Evolutionary conservation across 805 yeast genomes (phyloP), one percentile per base, ranked within the genome.

Genomic region (Candida tibetensis): DNA sequence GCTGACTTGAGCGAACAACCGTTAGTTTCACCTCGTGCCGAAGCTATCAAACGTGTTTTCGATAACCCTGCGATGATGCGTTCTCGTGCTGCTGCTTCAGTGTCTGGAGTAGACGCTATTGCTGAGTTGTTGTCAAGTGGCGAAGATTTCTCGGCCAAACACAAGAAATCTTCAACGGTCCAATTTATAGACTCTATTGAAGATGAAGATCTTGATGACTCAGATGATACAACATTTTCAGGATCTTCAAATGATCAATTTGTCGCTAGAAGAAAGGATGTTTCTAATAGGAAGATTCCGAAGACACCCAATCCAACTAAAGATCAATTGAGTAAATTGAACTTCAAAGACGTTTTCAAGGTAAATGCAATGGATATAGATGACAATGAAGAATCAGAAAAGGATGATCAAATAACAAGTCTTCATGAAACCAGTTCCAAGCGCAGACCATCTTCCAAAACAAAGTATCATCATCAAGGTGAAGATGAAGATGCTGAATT

Each of bases 21-120:
- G 5, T 45, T 63, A 28, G 36, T 46, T 16, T 62, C 69, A 17
- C 69, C 71, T 1, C 44, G 63, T 28, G 71, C 69, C 1, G 53
- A 56, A 29, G 73, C 73, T 13, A 69, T 69, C 34, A 66, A 60
- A 42, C 59, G 58, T 42, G 72, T 68, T 2, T 69, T 69, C 46
- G 65, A 63, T 45, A 69, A 67, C 36, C 72, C 71, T 1, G 73
- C 71, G 1, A 66, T 69, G 72, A 51, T 55, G 9, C 27, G 34
- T 8, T 18, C 35, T 37, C 37, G 53, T 45, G 28, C 39, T 33
- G 22, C 42, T 8, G 28, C 42, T 19, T 25, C 47, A 37, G 29
- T 30, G 28, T 30, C 43, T 28, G 44, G 42, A 31, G 14, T 46
- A 32, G 30, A 45, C 33, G 44, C 34, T 13, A 17, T 37, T 14